Evolutionary conservation across 768 basidiomycete genomes (phyloP), one percentile per base, ranked within the genome.

Genomic region (Boletus bicolor): DNA sequence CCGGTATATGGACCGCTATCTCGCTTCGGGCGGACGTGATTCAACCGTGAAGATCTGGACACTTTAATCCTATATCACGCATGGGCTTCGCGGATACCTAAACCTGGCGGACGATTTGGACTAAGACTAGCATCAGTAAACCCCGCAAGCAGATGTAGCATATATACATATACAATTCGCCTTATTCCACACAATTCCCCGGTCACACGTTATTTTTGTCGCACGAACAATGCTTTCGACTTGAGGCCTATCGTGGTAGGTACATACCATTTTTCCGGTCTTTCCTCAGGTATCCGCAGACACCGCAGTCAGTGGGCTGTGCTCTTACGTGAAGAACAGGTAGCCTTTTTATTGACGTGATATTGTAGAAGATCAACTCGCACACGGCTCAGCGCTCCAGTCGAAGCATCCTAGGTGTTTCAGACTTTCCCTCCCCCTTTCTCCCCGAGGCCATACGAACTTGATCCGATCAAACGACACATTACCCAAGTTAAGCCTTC

Each of bases 1-100:
- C 58, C 83, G 97, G 46, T 98, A 96, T 74, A 96, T 97, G 87
- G 97, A 98, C 72, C 85, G 89, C 46, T 99, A 97, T 73, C 78
- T 98, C 44, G 86, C 91, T 30, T 90, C 91, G 9, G 97, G 97
- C 35, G 93, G 87, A 48, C 83, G 89, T 49, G 97, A 98, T 73
- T 78, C 89, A 19, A 76, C 79, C 47, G 81, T 96, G 61, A 97
- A 95, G 76, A 86, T 96, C 60, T 98, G 95, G 95, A 92, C 93
- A 45, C 75, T 98, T 71, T 98, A 79, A 78, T 37, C 24, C 10
- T 49, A 52, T 56, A 53, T 59, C 53, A 34, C 30, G 21, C 41
- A 44, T 44, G 30, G 35, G 19, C 24, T 42, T 57, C 24, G 45
- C 7, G 32, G 57, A 63, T 66, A 64, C 59, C 64, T 28, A n/a